phyloP scores from a whole-genome alignment of 2,329 filamentous ascomycete species.

The Fusarium azukiicola region DNA sequence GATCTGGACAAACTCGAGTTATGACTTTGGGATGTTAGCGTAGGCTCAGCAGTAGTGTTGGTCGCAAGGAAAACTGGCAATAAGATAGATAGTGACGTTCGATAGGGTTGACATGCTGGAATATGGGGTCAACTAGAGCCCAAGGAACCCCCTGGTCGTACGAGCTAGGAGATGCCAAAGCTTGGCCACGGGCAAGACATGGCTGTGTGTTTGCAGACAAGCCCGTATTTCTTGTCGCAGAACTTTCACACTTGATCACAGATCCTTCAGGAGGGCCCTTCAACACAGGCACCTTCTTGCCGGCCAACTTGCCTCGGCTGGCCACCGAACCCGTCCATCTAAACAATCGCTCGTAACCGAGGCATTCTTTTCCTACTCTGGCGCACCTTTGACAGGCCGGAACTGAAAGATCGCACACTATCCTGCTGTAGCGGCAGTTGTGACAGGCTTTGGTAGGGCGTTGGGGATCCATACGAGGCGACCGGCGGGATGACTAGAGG shows the following conservation, averaged over 20 bases:
- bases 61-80: constrained; percentile 60
- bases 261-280: background rate
- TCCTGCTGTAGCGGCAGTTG: constrained; percentile 20
- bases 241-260: background rate
- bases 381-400: constrained; percentile 25
- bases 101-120: background rate
- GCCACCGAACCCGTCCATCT: constrained; percentile 27
- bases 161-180: rapidly evolving
- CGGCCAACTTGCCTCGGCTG: constrained; percentile 7
- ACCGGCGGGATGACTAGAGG: background rate
- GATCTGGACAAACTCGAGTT: constrained; percentile 13
- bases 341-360: constrained; percentile 22
- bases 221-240: background rate
- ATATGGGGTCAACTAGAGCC: constrained; percentile 1
- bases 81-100: constrained; percentile 31
- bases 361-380: background rate
- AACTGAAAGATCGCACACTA: constrained; percentile 21
- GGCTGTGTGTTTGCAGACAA: background rate
- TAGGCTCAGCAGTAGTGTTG: background rate
- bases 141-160: background rate
- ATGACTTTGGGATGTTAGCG: background rate
- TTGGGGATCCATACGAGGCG: background rate
- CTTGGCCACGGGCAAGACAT: background rate
- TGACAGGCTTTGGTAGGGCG: constrained; percentile 26
- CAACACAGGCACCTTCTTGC: constrained; percentile 9